Evolutionary conservation across 257 asterid genomes (phyloP).

Genomic region (Plantago ovata): DNA sequence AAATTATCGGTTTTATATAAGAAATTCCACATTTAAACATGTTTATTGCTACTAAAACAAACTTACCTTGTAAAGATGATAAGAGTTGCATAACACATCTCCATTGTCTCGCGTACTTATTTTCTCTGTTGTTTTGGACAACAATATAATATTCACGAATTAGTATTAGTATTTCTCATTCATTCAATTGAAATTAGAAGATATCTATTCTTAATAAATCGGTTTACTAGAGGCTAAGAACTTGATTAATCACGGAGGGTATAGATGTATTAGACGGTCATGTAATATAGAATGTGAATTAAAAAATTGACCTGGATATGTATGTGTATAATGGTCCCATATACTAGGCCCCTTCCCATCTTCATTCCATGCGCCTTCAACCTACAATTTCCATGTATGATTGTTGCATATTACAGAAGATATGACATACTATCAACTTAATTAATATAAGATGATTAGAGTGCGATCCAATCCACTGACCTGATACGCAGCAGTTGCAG

Average conservation of each 20-base stretch:
- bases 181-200: too few species aligned
- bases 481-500: conserved; percentile 30
- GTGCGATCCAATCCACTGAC: too few species aligned
- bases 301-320: conserved; percentile 32
- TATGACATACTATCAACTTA: too few species aligned
- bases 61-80: conserved; percentile 27
- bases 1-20: not conserved
- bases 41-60: not conserved
- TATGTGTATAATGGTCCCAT: conserved; percentile 32
- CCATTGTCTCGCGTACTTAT: conserved; percentile 21
- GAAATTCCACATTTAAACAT: too few species aligned
- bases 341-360: conserved; percentile 36
- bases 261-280: too few species aligned
- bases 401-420: not conserved
- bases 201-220: too few species aligned
- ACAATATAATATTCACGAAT: not conserved
- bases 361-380: conserved; percentile 34
- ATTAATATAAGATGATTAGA: too few species aligned
- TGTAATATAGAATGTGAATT: too few species aligned
- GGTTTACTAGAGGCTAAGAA: too few species aligned
- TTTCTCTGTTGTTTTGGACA: conserved; percentile 19
- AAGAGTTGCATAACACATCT: conserved; percentile 27
- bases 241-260: too few species aligned
- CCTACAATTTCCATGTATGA: conserved; percentile 9
- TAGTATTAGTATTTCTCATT: not conserved